Conservation (phyloP, 805 yeast genomes). For the Danielozyma ontarioensis region DNA sequence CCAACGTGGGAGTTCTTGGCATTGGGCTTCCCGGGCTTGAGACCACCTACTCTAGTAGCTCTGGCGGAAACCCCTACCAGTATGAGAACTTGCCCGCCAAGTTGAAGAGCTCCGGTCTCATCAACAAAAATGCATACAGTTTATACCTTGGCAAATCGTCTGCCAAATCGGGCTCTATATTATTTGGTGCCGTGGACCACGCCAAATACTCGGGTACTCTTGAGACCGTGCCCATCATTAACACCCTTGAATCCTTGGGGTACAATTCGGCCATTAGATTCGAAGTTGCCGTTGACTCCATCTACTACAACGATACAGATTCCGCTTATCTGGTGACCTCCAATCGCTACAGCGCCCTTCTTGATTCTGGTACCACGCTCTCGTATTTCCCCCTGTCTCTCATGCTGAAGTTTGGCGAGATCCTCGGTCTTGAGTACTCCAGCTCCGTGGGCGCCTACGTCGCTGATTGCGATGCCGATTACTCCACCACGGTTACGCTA, state of each 20-base stretch:
- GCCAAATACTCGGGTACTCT: constrained; percentile 33
- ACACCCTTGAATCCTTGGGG: constrained; percentile 28
- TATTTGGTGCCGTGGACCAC: constrained; percentile 42
- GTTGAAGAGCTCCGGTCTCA: constrained; percentile 27
- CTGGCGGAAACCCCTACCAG: constrained; percentile 12
- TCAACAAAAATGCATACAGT: constrained; percentile 30
- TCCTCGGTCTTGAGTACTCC: constrained; percentile 40
- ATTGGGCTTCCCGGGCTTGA: constrained; percentile 70
- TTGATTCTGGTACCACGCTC: constrained; percentile 34
- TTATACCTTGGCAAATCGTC: constrained; percentile 25
- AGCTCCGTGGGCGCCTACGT: constrained; percentile 39
- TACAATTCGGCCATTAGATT: constrained; percentile 39
- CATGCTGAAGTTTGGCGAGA: constrained; percentile 28
- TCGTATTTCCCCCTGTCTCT: constrained; percentile 39
- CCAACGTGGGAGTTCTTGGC: constrained; percentile 68
- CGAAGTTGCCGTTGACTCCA: constrained; percentile 43
- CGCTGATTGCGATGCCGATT: constrained; percentile 34
- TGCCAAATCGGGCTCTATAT: constrained; percentile 25
- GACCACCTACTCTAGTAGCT: constrained; percentile 35
- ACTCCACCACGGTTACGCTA: constrained; percentile 32
- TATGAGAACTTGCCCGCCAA: constrained; percentile 37
- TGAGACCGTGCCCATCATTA: constrained; percentile 35
- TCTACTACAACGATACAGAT: constrained; percentile 15
- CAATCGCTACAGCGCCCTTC: constrained; percentile 18
- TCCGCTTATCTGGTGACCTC: constrained; percentile 10